These are phyloP conservation scores for Psilocybe subaeruginosa DNA, from an alignment of 768 basidiomycete species.

Conservation along the genomic window DNA sequence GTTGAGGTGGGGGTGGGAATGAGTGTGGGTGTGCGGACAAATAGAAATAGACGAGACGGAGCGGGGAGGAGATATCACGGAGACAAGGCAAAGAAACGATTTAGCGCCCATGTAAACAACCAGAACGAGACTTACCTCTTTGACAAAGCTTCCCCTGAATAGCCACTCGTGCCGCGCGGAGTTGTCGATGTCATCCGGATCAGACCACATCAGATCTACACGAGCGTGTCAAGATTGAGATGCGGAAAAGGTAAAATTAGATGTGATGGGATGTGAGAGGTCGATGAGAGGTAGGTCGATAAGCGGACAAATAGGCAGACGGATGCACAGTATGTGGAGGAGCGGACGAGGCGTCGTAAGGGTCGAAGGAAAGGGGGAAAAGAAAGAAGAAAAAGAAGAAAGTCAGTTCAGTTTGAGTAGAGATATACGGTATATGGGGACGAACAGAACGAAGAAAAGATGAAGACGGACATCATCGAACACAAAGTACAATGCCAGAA, in stretches of 20 bases:
- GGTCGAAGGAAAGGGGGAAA: not conserved
- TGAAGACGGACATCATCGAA: too few species aligned
- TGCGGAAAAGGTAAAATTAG: not conserved
- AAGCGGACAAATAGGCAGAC: not conserved
- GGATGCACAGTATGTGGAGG: not conserved
- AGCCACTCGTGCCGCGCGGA: conserved; percentile 99
- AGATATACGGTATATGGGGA: too few species aligned
- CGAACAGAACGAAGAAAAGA: too few species aligned
- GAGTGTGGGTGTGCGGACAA: not conserved
- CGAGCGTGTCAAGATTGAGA: not conserved
- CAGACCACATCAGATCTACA: conserved; percentile 94
- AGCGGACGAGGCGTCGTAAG: too few species aligned
- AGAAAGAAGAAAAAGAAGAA: too few species aligned
- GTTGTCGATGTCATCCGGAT: conserved; percentile 92
- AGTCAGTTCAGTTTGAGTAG: not conserved
- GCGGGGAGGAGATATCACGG: too few species aligned
- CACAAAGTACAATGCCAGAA: too few species aligned
- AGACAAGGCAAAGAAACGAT: not conserved
- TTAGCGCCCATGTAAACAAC: not conserved
- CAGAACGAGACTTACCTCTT: conserved; percentile 53
- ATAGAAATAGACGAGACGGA: too few species aligned
- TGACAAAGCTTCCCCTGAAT: conserved; percentile 85
- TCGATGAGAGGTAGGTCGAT: not conserved
- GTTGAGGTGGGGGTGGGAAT: not conserved
- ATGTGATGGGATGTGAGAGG: conserved; percentile 44